Evolutionary conservation across 305 asterid genomes (phyloP), one percentile per base, ranked within the genome.

Genomic region (Euphrasia arctica): DNA sequence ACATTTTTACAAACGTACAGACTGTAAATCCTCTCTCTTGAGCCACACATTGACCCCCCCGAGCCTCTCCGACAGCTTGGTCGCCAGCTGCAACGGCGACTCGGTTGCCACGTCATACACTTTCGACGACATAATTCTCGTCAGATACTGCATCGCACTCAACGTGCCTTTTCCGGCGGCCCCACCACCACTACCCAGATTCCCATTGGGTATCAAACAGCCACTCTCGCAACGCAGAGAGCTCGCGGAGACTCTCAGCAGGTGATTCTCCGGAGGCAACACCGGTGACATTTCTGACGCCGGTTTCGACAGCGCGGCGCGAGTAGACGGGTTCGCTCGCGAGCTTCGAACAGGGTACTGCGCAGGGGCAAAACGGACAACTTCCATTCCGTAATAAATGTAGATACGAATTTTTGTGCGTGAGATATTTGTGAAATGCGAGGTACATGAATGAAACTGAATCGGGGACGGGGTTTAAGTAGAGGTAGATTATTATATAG

Each of bases 11-110:
- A 31, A 31, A 69, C 86, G 9, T 78, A 89, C 98, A 11, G 98
- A 92, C 74, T 86, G 98, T 49, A 85, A 68, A 80, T 91, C 98
- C 77, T 91, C 98, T 63, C 98, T 74, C 71, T 91, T 91, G 66
- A 91, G 90, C 94, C 94, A 91, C 22, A 88, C 72, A 67, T 85
- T 83, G 68, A 77, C 80, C 10, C 86, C 94, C 82, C 72, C 22
- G 22, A 18, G 66, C 71, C 87, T 79, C 72, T 70, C 79, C 3
- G 98, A 88, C 1, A 91, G 78, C 79, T 86, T 91, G 31, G 82
- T 49, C 0, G 98, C 98, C 12, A 68, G 78, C 84, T 86, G 89
- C 80, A 91, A 80, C 5, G 96, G 95, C 34, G 98, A 73, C 70
- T 86, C 98, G 41, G 73, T 36, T 56, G 96, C 95, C 77, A 88